Conservation (phyloP, 129 eudicot species). For the carrot (Daucus carota) region DNA sequence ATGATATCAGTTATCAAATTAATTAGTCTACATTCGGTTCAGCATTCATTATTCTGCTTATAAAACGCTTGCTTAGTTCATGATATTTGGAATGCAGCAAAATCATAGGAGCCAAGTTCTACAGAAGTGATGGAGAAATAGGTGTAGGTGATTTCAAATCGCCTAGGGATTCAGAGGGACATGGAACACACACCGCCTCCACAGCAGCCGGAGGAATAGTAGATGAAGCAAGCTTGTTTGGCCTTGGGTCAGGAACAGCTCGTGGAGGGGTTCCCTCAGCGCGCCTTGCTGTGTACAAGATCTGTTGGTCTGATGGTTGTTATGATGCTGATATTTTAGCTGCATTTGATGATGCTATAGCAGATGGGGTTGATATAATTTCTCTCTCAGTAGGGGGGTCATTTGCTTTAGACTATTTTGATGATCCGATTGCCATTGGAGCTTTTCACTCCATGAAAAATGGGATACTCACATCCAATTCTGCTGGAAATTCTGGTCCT, state of each 20-base stretch:
- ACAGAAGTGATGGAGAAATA: conserved; percentile 2
- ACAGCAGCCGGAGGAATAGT: conserved; percentile 29
- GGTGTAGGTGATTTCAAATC: neutral
- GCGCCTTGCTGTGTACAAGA: conserved; percentile 22
- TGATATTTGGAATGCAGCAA: conserved; percentile 13
- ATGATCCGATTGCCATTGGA: conserved; percentile 40
- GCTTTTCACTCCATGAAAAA: conserved; percentile 41
- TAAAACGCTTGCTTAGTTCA: neutral
- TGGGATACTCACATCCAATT: conserved; percentile 29
- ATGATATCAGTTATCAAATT: neutral
- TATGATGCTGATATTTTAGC: conserved; percentile 19
- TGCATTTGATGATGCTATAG: conserved; percentile 37
- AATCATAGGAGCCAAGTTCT: conserved; percentile 28
- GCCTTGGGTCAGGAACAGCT: conserved; percentile 30
- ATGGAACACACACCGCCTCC: conserved; percentile 28
- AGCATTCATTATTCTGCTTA: neutral
- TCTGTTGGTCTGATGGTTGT: conserved; percentile 23
- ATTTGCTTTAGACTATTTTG: conserved; percentile 1
- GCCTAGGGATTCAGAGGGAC: conserved; percentile 24
- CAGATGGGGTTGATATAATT: conserved; percentile 31
- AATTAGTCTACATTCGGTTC: too few relatives aligned
- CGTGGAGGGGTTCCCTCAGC: conserved; percentile 33
- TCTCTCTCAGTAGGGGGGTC: conserved; percentile 18
- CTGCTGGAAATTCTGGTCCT: conserved; percentile 50
- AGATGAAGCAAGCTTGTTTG: conserved; percentile 18